Percentiles rank a stretch among this genome's conserved stretches.
These are phyloP conservation scores for Epichloe hybrida DNA, from an alignment of 2,329 filamentous ascomycete species.

Conservation along the genomic window DNA sequence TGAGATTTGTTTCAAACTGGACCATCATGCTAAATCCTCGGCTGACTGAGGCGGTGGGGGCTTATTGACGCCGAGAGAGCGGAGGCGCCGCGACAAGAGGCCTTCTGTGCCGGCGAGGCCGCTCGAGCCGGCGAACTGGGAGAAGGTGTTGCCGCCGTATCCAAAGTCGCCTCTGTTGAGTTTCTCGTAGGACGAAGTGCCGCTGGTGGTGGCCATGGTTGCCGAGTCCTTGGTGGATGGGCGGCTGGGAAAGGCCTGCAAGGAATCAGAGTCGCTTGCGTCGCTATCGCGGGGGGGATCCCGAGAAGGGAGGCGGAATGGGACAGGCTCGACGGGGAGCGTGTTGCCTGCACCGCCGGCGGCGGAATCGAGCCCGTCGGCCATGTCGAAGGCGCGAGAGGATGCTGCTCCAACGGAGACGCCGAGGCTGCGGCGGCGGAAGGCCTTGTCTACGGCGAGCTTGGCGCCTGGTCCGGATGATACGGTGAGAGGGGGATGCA, in stretches of 20 bases:
- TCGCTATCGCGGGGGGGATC: slow-evolving; percentile 20
- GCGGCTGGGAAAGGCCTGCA: slow-evolving; percentile 15
- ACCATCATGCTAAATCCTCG: slow-evolving; percentile 5
- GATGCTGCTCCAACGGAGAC: slow-evolving; percentile 22
- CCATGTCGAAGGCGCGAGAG: slow-evolving; percentile 20
- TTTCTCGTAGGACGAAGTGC: slow-evolving; percentile 43
- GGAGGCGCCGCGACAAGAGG: slow-evolving; percentile 55
- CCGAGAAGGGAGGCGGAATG: slow-evolving; percentile 28
- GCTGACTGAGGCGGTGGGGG: slow-evolving; percentile 5
- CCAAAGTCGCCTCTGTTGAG: slow-evolving; percentile 51
- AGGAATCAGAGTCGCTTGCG: slow-evolving; percentile 17
- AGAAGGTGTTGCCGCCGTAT: slow-evolving; percentile 45
- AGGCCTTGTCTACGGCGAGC: slow-evolving; percentile 45
- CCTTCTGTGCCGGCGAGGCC: slow-evolving; percentile 37
- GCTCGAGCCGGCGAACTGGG: slow-evolving; percentile 18
- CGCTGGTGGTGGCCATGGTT: slow-evolving; percentile 12
- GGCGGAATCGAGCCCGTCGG: slow-evolving; percentile 14
- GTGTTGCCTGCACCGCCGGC: slow-evolving; percentile 17
- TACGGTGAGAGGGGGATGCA: slow-evolving; percentile 27
- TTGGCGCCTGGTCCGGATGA: slow-evolving; percentile 31
- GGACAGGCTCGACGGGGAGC: slow-evolving; percentile 35
- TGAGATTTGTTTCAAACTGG: too few relatives aligned
- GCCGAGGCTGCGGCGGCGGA: slow-evolving; percentile 43
- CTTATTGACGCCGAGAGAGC: slow-evolving; percentile 41
- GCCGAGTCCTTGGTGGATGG: slow-evolving; percentile 24